These are phyloP conservation scores for Teunomyces cretensis DNA, from an alignment of 805 yeast genomes.

Conservation along the genomic window DNA sequence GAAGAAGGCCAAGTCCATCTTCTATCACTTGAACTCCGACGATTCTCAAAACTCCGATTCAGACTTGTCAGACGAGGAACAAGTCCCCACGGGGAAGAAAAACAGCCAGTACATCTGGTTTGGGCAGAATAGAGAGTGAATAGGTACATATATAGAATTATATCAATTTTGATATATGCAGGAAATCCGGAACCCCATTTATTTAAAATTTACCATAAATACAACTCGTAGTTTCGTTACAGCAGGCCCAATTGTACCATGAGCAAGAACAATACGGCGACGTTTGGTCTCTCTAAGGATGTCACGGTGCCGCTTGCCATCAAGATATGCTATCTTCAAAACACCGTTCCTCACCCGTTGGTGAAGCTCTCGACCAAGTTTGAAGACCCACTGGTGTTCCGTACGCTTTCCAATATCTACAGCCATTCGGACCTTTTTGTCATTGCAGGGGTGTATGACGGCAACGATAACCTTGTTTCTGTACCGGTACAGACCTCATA, in stretches of 20 bases:
- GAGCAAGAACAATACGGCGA: slow-evolving; percentile 21
- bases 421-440: slow-evolving; percentile 37
- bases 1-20: slow-evolving; percentile 21
- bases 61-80: slow-evolving; percentile 13
- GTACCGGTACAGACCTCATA: slow-evolving; percentile 37
- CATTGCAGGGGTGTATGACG: slow-evolving; percentile 30
- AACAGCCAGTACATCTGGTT: slow-evolving; percentile 34
- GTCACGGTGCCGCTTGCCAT: slow-evolving; percentile 31
- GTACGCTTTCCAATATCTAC: slow-evolving; percentile 28
- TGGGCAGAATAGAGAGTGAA: slow-evolving; percentile 25
- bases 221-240: background rate
- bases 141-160: background rate
- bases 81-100: slow-evolving; percentile 10
- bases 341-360: slow-evolving; percentile 15
- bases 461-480: slow-evolving; percentile 27
- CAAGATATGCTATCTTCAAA: slow-evolving; percentile 31
- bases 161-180: background rate
- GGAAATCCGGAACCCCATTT: background rate
- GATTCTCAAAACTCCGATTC: slow-evolving; percentile 10
- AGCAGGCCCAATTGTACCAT: slow-evolving; percentile 5
- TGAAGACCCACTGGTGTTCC: slow-evolving; percentile 34
- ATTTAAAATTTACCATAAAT: background rate
- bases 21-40: slow-evolving; percentile 30
- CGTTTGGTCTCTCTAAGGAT: slow-evolving; percentile 43
- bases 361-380: slow-evolving; percentile 33